Evolutionary conservation across 1,284 basidiomycete genomes (phyloP).

Genomic region (Sporisorium graminicola): DNA sequence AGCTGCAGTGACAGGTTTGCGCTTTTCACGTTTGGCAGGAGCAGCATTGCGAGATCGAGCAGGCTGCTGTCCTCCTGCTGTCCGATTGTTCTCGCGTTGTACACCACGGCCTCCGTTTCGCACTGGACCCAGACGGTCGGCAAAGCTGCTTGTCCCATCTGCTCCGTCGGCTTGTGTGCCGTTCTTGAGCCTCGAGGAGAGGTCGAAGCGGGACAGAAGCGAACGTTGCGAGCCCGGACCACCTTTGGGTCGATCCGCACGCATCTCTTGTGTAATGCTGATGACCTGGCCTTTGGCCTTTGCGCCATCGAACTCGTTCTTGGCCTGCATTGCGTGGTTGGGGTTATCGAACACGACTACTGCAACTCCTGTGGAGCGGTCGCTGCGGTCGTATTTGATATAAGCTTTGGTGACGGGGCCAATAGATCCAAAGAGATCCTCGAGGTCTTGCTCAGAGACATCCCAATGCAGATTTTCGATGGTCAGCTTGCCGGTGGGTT

Average conservation of each 20-base stretch:
- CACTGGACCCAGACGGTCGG: constrained; percentile 38
- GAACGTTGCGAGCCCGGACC: constrained; percentile 16
- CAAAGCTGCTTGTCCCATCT: constrained; percentile 18
- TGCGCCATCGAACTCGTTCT: constrained; percentile 87
- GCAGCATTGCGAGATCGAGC: constrained; percentile 14
- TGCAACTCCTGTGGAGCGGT: constrained; percentile 88
- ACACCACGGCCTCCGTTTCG: constrained; percentile 13
- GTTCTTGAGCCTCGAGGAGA: constrained; percentile 43
- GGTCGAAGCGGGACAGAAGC: constrained; percentile 48
- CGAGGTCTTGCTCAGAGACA: constrained; percentile 82
- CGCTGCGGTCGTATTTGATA: constrained; percentile 97
- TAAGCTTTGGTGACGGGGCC: constrained; percentile 89
- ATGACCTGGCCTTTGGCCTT: constrained; percentile 79
- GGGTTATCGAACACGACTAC: constrained; percentile 83
- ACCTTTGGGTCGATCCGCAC: constrained; percentile 28
- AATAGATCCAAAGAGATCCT: constrained; percentile 84
- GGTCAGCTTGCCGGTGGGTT: constrained; percentile 73
- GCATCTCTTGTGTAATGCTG: constrained; percentile 56
- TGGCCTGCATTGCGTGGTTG: constrained; percentile 84
- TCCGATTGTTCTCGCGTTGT: constrained; percentile 42
- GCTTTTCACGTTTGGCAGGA: constrained; percentile 41
- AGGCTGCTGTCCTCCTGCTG: constrained; percentile 2
- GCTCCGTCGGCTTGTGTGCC: constrained; percentile 3
- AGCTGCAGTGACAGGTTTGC: constrained; percentile 76
- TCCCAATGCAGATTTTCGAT: constrained; percentile 94